Percentiles rank a stretch among this genome's conserved stretches.
Evolutionary conservation across 805 yeast genomes (phyloP).

Genomic region (Starmerella bacillaris): DNA sequence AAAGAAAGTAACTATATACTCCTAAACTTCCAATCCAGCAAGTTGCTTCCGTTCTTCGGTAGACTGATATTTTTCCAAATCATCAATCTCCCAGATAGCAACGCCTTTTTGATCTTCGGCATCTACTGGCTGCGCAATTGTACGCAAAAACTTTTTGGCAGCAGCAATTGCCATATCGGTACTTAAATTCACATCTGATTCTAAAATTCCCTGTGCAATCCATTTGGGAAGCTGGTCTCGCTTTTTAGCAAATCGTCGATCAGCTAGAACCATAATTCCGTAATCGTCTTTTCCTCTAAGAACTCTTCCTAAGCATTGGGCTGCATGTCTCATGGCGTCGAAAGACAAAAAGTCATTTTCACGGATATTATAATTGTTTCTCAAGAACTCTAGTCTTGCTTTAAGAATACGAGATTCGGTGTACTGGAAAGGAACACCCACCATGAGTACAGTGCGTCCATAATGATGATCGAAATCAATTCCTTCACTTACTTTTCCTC

Average conservation of each 20-base stretch:
- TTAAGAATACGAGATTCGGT: conserved; percentile 91
- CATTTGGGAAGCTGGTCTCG: conserved; percentile 83
- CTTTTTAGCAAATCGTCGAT: conserved; percentile 74
- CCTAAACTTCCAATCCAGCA: conserved; percentile 1
- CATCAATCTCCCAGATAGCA: conserved; percentile 70
- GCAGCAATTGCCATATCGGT: conserved; percentile 96
- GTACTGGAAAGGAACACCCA: conserved; percentile 97
- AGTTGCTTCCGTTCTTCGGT: background rate
- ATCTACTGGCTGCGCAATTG: conserved; percentile 85
- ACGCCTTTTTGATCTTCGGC: conserved; percentile 85
- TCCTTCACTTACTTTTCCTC: conserved; percentile 98
- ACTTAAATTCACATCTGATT: conserved; percentile 78
- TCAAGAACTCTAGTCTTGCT: conserved; percentile 79
- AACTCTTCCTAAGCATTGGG: conserved; percentile 95
- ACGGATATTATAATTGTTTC: conserved; percentile 81
- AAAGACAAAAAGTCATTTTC: conserved; percentile 90
- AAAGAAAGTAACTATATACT: too few species aligned
- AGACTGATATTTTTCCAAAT: conserved; percentile 16
- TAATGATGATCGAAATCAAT: conserved; percentile 98
- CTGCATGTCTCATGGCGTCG: conserved; percentile 99
- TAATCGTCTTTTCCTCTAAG: conserved; percentile 96
- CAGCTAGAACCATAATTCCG: conserved; percentile 97
- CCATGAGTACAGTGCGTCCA: conserved; percentile 94
- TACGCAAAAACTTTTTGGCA: conserved; percentile 78
- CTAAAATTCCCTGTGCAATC: conserved; percentile 85